Evolutionary conservation across 2,329 filamentous ascomycete species (phyloP), one percentile per base, ranked within the genome.

Genomic region (Dendrostoma leiphaemia): DNA sequence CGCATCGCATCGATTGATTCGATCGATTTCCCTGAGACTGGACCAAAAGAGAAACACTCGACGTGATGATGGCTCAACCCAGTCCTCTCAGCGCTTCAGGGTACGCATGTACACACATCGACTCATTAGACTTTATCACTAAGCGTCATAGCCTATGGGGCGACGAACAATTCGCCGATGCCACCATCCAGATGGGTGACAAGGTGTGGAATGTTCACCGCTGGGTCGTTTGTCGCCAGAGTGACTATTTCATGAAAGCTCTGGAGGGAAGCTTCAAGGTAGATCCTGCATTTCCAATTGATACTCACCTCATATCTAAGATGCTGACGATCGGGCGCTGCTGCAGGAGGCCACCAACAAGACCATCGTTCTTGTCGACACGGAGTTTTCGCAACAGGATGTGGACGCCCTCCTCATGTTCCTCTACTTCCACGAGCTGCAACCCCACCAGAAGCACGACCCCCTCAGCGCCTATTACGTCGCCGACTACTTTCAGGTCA

Each of bases 401-500:
- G 29, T 53, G 4, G 28, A 49, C 5, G 17, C 4, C 1, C n/a
- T 53, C 21, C 51, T 53, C 3, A 31, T 15, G 21, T 53, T 43
- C 31, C 29, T 53, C 10, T 53, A 53, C 17, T 28, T 15, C 10
- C 15, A 41, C 5, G n/a, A 29, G 29, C 45, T 53, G 9, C 23
- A 44, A 1, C 6, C 1, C 6, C 21, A 8, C 13, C 51, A 53
- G 45, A 19, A 9, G 6, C 8, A 4, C 3, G 2, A 49, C 4
- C 23, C 31, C 2, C 7, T 49, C 28, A 3, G 3, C 1, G 17
- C 51, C 3, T 48, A n/a, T 24, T 2, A 31, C 8, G 6, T 44
- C 29, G 51, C 51, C 23, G 51, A 53, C 37, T 48, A 53, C 45
- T 53, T 53, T 37, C 37, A 49, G 23, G 45, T 44, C 7, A 6